Conservation (phyloP, 768 basidiomycete species). For the Pisolithus orientalis region DNA sequence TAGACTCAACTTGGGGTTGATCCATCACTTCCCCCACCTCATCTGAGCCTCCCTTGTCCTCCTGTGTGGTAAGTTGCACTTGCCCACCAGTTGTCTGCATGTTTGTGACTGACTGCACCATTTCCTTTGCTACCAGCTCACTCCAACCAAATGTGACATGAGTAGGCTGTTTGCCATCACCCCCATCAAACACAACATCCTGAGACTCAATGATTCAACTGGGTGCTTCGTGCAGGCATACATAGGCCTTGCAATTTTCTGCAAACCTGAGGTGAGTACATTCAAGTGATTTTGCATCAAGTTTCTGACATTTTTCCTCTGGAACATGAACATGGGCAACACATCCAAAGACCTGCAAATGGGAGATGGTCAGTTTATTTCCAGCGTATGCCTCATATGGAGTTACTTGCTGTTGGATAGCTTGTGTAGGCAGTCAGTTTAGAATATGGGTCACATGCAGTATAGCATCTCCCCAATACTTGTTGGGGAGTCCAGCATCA, state of each 20-base stretch:
- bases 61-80: too few relatives aligned
- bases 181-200: neutral
- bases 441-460: neutral
- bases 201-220: neutral
- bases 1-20: too few relatives aligned
- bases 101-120: too few relatives aligned
- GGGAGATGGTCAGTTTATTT: slow-evolving; percentile 13
- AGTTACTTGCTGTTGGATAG: slow-evolving; percentile 17
- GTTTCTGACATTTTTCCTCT: slow-evolving; percentile 9
- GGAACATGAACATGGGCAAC: slow-evolving; percentile 19
- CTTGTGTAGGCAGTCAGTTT: neutral
- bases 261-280: neutral
- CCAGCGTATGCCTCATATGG: slow-evolving; percentile 4
- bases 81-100: too few relatives aligned
- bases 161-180: too few relatives aligned
- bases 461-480: slow-evolving; percentile 1
- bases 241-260: neutral
- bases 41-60: too few relatives aligned
- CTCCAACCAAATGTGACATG: too few relatives aligned
- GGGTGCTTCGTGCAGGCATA: neutral
- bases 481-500: neutral
- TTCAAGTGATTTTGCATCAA: neutral
- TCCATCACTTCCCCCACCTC: too few relatives aligned
- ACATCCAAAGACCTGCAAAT: slow-evolving; percentile 20
- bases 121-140: too few relatives aligned